Percentiles rank a stretch among this genome's conserved stretches.
Evolutionary conservation across 495 filamentous ascomycete species (phyloP).

Genomic region (Aspergillus taichungensis): DNA sequence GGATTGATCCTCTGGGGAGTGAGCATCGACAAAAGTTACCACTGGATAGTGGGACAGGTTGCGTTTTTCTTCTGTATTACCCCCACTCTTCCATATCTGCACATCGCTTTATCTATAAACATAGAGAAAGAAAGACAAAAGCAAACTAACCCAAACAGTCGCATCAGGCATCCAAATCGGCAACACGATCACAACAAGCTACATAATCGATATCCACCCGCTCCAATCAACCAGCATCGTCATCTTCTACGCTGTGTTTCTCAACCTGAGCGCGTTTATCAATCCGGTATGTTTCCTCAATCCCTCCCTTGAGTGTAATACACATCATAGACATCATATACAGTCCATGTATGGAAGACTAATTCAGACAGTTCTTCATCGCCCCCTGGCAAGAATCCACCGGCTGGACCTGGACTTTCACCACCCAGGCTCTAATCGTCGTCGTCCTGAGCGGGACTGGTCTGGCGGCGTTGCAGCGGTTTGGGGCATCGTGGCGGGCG

Average conservation of each 20-base stretch:
- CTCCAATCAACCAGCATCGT: constrained; percentile 50
- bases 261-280: constrained; percentile 46
- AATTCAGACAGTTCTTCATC: constrained; percentile 43
- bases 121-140: no score
- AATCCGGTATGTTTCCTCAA: constrained; percentile 26
- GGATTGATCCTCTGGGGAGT: constrained; percentile 48
- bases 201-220: constrained; percentile 52
- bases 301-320: not conserved
- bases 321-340: no score
- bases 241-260: constrained; percentile 51
- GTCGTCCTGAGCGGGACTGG: constrained; percentile 33
- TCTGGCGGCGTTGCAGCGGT: constrained; percentile 37
- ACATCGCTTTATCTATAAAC: no score
- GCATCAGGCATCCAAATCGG: constrained; percentile 54
- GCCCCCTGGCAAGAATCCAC: constrained; percentile 40
- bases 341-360: not conserved
- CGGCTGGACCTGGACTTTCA: constrained; percentile 52
- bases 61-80: constrained; percentile 43
- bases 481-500: constrained; percentile 27
- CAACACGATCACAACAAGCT: constrained; percentile 47
- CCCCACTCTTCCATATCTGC: not conserved
- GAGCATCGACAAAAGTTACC: constrained; percentile 44
- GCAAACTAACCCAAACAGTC: constrained; percentile 24
- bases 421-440: constrained; percentile 43
- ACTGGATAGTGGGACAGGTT: constrained; percentile 54